These are phyloP conservation scores for Gnetum montanum DNA, from an alignment of 75 land plant species.

Conservation along the genomic window DNA sequence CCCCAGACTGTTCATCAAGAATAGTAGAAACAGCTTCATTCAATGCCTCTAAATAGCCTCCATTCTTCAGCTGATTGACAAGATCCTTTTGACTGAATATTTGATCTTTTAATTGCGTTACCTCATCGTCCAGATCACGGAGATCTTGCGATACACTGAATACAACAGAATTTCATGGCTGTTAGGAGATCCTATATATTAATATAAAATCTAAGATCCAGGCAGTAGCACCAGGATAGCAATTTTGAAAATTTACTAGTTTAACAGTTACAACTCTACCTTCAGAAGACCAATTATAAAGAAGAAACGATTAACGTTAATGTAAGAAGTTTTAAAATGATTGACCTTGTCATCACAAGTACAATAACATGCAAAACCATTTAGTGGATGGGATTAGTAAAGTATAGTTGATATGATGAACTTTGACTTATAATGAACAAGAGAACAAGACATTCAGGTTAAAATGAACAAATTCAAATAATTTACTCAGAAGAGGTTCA, in stretches of 20 bases:
- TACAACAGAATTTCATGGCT: background rate
- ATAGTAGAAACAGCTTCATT: slow-evolving; percentile 12
- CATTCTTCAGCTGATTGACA: slow-evolving; percentile 25
- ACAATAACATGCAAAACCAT: too few species aligned
- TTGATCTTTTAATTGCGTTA: slow-evolving; percentile 26
- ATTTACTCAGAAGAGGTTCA: too few species aligned
- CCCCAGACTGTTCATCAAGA: slow-evolving; percentile 5
- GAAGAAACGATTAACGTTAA: background rate
- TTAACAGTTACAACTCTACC: too few species aligned
- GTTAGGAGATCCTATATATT: too few species aligned
- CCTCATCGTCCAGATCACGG: slow-evolving; percentile 28
- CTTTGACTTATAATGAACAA: too few species aligned
- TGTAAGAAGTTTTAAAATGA: background rate
- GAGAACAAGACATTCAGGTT: too few species aligned
- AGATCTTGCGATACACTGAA: slow-evolving; percentile 49
- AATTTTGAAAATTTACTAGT: background rate
- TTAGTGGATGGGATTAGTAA: too few species aligned
- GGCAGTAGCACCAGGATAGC: background rate
- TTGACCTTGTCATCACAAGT: background rate
- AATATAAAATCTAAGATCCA: background rate
- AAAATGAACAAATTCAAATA: too few species aligned
- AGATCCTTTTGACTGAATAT: slow-evolving; percentile 33
- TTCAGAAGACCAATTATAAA: too few species aligned
- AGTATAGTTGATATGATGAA: too few species aligned
- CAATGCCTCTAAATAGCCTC: slow-evolving; percentile 10